Conservation (phyloP, 331 rosid genomes). For the Quercus phellos region DNA sequence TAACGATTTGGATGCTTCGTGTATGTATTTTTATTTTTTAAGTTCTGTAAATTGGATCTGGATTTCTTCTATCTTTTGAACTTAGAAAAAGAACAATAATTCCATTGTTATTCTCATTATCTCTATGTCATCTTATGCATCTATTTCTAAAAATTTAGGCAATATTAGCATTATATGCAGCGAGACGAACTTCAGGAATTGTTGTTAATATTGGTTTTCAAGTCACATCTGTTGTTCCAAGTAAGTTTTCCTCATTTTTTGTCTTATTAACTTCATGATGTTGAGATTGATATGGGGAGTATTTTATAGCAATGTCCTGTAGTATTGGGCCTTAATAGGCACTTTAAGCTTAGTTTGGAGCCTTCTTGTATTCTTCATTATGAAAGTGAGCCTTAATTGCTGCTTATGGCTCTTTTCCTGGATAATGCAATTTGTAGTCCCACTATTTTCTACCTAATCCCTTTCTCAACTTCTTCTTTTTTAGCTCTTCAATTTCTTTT, state of each 20-base stretch:
- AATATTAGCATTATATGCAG: conserved; percentile 74
- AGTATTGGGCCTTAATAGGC: background rate
- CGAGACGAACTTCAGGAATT: conserved; percentile 72
- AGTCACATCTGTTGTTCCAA: conserved; percentile 75
- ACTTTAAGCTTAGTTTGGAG: background rate
- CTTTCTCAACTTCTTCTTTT: background rate
- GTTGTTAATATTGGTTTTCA: conserved; percentile 87
- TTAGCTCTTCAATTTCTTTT: background rate
- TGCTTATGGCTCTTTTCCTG: background rate
- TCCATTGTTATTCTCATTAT: background rate
- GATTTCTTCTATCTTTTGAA: background rate
- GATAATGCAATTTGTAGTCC: background rate
- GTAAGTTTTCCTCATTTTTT: conserved; percentile 39
- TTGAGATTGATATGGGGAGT: background rate
- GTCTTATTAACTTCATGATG: background rate
- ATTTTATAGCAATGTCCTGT: background rate
- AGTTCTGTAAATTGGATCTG: background rate
- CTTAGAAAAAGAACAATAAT: background rate
- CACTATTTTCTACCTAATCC: background rate
- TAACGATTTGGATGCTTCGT: background rate
- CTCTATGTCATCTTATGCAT: conserved; percentile 1
- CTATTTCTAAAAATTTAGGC: conserved; percentile 49
- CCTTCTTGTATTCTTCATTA: background rate
- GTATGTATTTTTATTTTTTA: background rate
- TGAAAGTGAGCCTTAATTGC: background rate